Percentiles rank a stretch among this genome's conserved stretches.
Evolutionary conservation across 768 basidiomycete species (phyloP).

Genomic region (Auriscalpium vulgare): DNA sequence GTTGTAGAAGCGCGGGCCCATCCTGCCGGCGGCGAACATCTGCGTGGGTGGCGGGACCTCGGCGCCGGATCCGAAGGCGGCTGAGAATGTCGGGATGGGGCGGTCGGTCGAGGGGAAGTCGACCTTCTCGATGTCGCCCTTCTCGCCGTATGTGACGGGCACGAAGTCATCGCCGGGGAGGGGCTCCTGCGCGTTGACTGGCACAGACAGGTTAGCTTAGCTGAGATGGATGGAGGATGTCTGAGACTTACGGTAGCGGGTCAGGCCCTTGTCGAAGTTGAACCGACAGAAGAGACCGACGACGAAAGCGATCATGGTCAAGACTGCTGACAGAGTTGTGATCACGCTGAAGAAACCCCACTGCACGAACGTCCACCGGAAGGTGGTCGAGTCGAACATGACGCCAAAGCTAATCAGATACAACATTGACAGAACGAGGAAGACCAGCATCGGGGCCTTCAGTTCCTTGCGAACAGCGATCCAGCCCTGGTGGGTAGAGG

Average conservation of each 20-base stretch:
- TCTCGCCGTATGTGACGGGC: slow-evolving; percentile 18
- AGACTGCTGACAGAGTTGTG: slow-evolving; percentile 45
- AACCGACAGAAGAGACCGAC: slow-evolving; percentile 57
- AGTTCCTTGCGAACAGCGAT: slow-evolving; percentile 63
- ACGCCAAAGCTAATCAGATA: slow-evolving; percentile 64
- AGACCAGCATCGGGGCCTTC: slow-evolving; percentile 48
- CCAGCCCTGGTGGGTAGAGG: slow-evolving; percentile 48
- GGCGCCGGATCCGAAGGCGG: slow-evolving; percentile 25
- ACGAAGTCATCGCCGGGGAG: slow-evolving; percentile 37
- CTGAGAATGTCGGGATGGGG: slow-evolving; percentile 49
- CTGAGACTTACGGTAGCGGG: slow-evolving; percentile 48
- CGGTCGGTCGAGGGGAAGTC: slow-evolving; percentile 49
- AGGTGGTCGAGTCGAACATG: slow-evolving; percentile 66
- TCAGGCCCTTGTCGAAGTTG: slow-evolving; percentile 73
- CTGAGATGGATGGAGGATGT: background rate
- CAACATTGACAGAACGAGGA: slow-evolving; percentile 49
- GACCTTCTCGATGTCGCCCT: slow-evolving; percentile 41
- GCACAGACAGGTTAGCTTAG: background rate
- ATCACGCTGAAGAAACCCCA: slow-evolving; percentile 73
- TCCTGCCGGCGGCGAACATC: slow-evolving; percentile 28
- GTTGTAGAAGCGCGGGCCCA: slow-evolving; percentile 44
- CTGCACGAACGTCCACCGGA: slow-evolving; percentile 67
- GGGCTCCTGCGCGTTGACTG: slow-evolving; percentile 51
- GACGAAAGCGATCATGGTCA: slow-evolving; percentile 47
- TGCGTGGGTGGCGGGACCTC: slow-evolving; percentile 31